Conservation (phyloP, 1,139 yeast genomes). For the Yamadazyma dendronema region DNA sequence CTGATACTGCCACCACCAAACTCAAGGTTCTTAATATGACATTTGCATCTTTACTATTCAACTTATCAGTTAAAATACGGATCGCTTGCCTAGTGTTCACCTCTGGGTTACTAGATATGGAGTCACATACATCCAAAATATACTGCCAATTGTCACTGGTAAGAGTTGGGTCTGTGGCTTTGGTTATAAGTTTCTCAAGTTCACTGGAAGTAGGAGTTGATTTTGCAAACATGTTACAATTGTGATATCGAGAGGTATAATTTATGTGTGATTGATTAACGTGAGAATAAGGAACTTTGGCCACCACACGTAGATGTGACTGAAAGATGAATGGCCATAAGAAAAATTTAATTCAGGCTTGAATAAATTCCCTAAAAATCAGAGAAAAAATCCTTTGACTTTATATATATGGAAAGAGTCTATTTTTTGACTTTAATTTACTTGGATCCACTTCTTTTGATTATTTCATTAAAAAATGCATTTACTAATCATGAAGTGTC, state of each 20-base stretch:
- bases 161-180: constrained; percentile 82
- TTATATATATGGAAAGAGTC: too few relatives aligned
- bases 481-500: too few relatives aligned
- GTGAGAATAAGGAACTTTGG: too few relatives aligned
- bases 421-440: too few relatives aligned
- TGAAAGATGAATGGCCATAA: too few relatives aligned
- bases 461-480: too few relatives aligned
- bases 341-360: too few relatives aligned
- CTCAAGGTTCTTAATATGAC: constrained; percentile 73
- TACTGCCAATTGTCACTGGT: constrained; percentile 84
- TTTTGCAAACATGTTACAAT: constrained; percentile 3
- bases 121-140: constrained; percentile 80
- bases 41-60: constrained; percentile 72
- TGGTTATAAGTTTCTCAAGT: constrained; percentile 14
- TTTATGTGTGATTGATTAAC: neutral
- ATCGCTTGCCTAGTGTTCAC: constrained; percentile 53
- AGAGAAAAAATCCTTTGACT: too few relatives aligned
- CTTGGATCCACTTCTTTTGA: too few relatives aligned
- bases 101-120: constrained; percentile 72
- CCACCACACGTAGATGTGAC: too few relatives aligned
- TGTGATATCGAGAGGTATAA: too few relatives aligned
- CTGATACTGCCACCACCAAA: constrained; percentile 74
- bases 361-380: too few relatives aligned
- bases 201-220: constrained; percentile 4
- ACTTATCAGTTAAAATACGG: constrained; percentile 46